Percentiles rank a stretch among this genome's conserved stretches.
Evolutionary conservation across 2,329 filamentous ascomycete species (phyloP).

Genomic region (Exophiala lecanii-corni): DNA sequence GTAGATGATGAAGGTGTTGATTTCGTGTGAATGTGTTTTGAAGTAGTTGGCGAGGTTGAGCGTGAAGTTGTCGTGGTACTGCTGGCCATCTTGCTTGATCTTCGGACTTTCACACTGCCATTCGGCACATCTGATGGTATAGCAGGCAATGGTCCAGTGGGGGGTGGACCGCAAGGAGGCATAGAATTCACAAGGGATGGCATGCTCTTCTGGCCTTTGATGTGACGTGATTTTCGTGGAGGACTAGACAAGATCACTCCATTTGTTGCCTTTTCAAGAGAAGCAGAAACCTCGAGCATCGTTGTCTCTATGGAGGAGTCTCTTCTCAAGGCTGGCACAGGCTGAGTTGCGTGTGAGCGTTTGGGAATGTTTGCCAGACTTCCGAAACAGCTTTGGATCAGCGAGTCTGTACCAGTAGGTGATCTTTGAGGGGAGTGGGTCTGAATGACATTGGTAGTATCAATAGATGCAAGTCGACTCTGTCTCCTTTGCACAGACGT

Average conservation of each 20-base stretch:
- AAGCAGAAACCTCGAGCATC: conserved; percentile 2
- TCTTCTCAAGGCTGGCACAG: not conserved
- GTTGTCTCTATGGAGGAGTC: conserved; percentile 8
- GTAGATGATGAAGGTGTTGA: not conserved
- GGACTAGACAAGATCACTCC: conserved; percentile 4
- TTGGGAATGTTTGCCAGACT: not conserved
- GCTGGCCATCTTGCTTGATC: not conserved
- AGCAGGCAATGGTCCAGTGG: conserved; percentile 17
- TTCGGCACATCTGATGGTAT: conserved; percentile 9
- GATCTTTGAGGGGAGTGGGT: conserved; percentile 9
- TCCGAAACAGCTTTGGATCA: conserved; percentile 11
- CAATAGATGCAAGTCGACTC: not conserved
- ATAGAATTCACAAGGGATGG: conserved; percentile 6
- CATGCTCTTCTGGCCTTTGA: conserved; percentile 20
- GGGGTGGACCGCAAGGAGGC: conserved; percentile 19
- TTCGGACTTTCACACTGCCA: not conserved
- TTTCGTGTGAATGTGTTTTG: not conserved
- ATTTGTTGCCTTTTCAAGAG: not conserved
- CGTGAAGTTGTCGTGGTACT: not conserved
- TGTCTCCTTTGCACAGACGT: not conserved
- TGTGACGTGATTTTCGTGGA: conserved; percentile 6
- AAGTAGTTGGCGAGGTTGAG: not conserved
- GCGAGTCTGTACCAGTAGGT: conserved; percentile 12
- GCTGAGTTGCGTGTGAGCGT: not conserved
- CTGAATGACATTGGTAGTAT: not conserved